Conservation (phyloP, 1,284 basidiomycete species). For the Hymenochaete sp. region DNA sequence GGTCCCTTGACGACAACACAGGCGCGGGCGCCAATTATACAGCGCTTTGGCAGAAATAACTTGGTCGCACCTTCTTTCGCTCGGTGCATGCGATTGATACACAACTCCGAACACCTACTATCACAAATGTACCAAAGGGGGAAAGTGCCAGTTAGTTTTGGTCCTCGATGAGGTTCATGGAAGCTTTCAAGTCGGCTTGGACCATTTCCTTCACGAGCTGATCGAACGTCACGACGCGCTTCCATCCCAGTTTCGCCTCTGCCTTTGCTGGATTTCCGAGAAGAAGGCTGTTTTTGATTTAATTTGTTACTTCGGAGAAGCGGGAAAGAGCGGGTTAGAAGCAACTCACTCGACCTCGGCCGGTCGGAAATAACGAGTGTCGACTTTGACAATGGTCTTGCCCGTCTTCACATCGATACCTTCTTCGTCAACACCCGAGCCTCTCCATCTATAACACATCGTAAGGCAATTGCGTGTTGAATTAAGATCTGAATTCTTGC, state of each 20-base stretch:
- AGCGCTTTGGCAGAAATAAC: too few relatives aligned
- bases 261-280: slow-evolving; percentile 81
- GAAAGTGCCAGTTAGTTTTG: too few relatives aligned
- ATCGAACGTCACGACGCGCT: slow-evolving; percentile 72
- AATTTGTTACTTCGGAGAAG: not conserved
- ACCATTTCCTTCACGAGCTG: slow-evolving; percentile 86
- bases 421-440: slow-evolving; percentile 63
- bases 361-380: slow-evolving; percentile 76
- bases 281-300: slow-evolving; percentile 44
- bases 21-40: too few relatives aligned
- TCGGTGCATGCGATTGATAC: too few relatives aligned
- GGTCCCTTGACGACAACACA: too few relatives aligned
- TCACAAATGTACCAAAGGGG: too few relatives aligned
- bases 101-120: too few relatives aligned
- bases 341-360: slow-evolving; percentile 83
- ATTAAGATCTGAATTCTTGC: slow-evolving; percentile 22
- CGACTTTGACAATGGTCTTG: slow-evolving; percentile 69
- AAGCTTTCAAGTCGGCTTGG: slow-evolving; percentile 61
- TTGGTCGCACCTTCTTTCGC: too few relatives aligned
- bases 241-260: slow-evolving; percentile 78
- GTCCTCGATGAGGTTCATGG: slow-evolving; percentile 65
- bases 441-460: slow-evolving; percentile 54
- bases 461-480: slow-evolving; percentile 5
- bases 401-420: slow-evolving; percentile 61
- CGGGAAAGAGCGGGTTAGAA: slow-evolving; percentile 12